Conservation (phyloP, 2,329 filamentous ascomycete species). For the Aspergillus alliaceus region DNA sequence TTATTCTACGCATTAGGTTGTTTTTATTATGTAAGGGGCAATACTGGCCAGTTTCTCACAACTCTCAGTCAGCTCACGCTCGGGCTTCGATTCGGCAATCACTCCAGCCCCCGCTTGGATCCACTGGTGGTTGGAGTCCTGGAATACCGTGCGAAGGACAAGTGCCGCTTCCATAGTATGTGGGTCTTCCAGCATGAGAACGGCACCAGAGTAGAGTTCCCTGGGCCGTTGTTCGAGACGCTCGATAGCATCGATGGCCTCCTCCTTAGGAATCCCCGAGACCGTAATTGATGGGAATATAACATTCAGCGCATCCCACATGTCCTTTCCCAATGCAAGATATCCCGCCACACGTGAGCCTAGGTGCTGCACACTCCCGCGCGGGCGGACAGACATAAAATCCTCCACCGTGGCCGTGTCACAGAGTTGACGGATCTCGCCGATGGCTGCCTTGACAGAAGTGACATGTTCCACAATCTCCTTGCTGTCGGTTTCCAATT, state of each 20-base stretch:
- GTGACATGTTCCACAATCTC: slow-evolving; percentile 19
- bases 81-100: slow-evolving; percentile 12
- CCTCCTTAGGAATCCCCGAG: slow-evolving; percentile 14
- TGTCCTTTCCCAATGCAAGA: slow-evolving; percentile 8
- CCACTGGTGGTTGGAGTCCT: slow-evolving; percentile 10
- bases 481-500: slow-evolving; percentile 11
- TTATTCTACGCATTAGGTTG: too few species aligned
- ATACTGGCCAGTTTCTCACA: slow-evolving; percentile 18
- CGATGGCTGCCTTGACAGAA: slow-evolving; percentile 12
- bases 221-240: slow-evolving; percentile 9
- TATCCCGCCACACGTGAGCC: slow-evolving; percentile 11
- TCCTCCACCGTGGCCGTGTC: slow-evolving; percentile 9
- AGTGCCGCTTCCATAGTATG: slow-evolving; percentile 13
- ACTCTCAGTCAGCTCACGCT: slow-evolving; percentile 14
- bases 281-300: slow-evolving; percentile 16
- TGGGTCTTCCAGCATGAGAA: slow-evolving; percentile 11
- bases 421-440: slow-evolving; percentile 9
- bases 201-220: slow-evolving; percentile 18
- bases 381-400: slow-evolving; percentile 12
- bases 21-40: too few species aligned
- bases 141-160: slow-evolving; percentile 17
- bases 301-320: slow-evolving; percentile 12
- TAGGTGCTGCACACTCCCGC: slow-evolving; percentile 16
- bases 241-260: slow-evolving; percentile 10
- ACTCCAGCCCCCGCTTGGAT: slow-evolving; percentile 17